These are phyloP conservation scores for Eremochloa ophiuroides DNA, from an alignment of 176 grass and related monocot genomes.

Conservation along the genomic window DNA sequence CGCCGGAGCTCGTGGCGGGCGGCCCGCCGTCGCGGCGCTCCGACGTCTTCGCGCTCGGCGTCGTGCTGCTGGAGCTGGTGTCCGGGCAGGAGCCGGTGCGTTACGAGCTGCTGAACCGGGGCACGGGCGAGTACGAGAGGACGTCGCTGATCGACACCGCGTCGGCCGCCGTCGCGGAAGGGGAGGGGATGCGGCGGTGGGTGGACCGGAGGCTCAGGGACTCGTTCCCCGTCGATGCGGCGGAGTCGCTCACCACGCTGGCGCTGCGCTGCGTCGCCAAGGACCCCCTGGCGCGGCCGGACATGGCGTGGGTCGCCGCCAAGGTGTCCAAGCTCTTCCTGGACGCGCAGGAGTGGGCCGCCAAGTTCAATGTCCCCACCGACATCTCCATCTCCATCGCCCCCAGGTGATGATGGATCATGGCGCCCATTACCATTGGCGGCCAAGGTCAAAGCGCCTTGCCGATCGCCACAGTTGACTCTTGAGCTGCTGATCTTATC, in stretches of 20 bases:
- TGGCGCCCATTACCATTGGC: not conserved
- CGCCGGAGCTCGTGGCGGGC: slow-evolving; percentile 50
- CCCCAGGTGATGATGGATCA: slow-evolving; percentile 47
- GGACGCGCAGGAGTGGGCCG: slow-evolving; percentile 59
- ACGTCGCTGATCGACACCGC: slow-evolving; percentile 73
- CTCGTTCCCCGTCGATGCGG: slow-evolving; percentile 53
- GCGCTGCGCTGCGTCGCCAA: slow-evolving; percentile 60
- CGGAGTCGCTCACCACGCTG: slow-evolving; percentile 49
- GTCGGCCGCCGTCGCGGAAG: slow-evolving; percentile 11
- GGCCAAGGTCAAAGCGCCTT: not conserved
- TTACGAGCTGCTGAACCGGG: slow-evolving; percentile 38
- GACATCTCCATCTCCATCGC: slow-evolving; percentile 75
- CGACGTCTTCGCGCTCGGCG: slow-evolving; percentile 75
- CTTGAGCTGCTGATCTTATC: not conserved
- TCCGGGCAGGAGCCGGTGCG: slow-evolving; percentile 67
- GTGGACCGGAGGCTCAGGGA: slow-evolving; percentile 74
- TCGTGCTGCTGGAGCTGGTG: slow-evolving; percentile 74
- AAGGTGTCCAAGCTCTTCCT: slow-evolving; percentile 81
- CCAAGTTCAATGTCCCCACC: slow-evolving; percentile 41
- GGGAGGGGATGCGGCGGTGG: slow-evolving; percentile 67
- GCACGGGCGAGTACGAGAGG: slow-evolving; percentile 38
- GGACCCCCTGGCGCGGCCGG: slow-evolving; percentile 48
- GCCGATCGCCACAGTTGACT: not conserved
- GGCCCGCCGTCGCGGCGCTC: slow-evolving; percentile 36
- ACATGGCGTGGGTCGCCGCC: slow-evolving; percentile 67